Percentiles rank a stretch among this genome's conserved stretches.
phyloP scores from a whole-genome alignment of 805 yeast genomes.

The Candida takata region DNA sequence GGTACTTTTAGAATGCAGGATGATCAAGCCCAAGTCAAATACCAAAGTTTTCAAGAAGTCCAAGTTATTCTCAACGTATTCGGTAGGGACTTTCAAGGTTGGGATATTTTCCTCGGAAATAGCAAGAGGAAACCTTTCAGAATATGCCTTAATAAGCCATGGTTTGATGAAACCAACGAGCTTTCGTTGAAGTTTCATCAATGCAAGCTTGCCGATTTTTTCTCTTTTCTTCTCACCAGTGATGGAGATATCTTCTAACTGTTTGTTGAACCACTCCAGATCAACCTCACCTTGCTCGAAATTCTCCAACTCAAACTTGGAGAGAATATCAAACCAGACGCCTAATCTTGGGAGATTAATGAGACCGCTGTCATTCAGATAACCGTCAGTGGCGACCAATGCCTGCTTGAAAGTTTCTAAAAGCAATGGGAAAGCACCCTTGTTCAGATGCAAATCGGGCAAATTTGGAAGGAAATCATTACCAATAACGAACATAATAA shows the following conservation, averaged over 20 bases:
- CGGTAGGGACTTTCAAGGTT: slow-evolving; percentile 39
- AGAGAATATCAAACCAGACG: slow-evolving; percentile 67
- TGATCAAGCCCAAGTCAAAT: slow-evolving; percentile 56
- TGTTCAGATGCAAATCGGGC: slow-evolving; percentile 88
- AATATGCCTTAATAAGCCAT: slow-evolving; percentile 34
- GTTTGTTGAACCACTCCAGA: slow-evolving; percentile 85
- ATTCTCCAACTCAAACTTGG: slow-evolving; percentile 75
- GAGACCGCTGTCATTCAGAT: slow-evolving; percentile 74
- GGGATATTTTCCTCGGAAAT: slow-evolving; percentile 32
- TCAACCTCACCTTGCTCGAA: slow-evolving; percentile 82
- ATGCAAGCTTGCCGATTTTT: slow-evolving; percentile 54
- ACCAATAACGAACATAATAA: slow-evolving; percentile 91
- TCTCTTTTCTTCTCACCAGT: slow-evolving; percentile 65
- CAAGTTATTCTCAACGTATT: slow-evolving; percentile 33
- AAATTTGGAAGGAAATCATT: slow-evolving; percentile 96
- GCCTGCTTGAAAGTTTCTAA: slow-evolving; percentile 83
- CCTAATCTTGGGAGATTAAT: slow-evolving; percentile 70
- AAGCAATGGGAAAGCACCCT: slow-evolving; percentile 94
- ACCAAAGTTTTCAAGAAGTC: slow-evolving; percentile 61
- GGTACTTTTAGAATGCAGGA: slow-evolving; percentile 55
- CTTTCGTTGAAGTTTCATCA: slow-evolving; percentile 68
- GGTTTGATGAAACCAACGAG: slow-evolving; percentile 51
- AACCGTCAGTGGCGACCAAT: slow-evolving; percentile 68
- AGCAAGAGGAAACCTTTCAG: slow-evolving; percentile 23
- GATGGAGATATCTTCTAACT: slow-evolving; percentile 69